Evolutionary conservation across 2,329 filamentous ascomycete species (phyloP).

Genomic region (Cordyceps fumosorosea): DNA sequence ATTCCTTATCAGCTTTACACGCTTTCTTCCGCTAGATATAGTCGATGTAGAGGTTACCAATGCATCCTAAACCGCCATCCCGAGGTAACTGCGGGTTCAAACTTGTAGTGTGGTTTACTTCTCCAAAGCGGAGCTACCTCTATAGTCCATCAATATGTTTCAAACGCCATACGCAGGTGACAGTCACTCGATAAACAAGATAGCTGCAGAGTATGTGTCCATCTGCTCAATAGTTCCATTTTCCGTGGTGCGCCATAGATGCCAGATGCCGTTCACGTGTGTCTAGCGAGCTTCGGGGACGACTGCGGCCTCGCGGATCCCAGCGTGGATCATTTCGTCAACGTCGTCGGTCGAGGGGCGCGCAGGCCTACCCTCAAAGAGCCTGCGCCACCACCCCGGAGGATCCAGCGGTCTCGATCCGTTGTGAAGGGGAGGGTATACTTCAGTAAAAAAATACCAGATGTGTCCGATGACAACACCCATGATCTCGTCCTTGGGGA

Average conservation of each 20-base stretch:
- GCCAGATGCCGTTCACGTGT: background rate
- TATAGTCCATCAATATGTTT: background rate
- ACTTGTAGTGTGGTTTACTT: background rate
- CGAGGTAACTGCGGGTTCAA: background rate
- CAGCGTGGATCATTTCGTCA: conserved; percentile 5
- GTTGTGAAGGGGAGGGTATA: conserved; percentile 86
- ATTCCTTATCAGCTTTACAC: background rate
- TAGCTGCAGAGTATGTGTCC: background rate
- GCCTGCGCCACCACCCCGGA: conserved; percentile 78
- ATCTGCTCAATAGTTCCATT: background rate
- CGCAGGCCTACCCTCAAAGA: conserved; percentile 61
- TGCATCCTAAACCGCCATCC: background rate
- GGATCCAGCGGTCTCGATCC: conserved; percentile 83
- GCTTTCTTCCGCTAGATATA: background rate
- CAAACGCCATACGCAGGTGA: conserved; percentile 1
- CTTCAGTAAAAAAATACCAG: conserved; percentile 97
- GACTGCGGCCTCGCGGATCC: conserved; percentile 4
- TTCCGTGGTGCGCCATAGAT: background rate
- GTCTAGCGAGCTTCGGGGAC: conserved; percentile 5
- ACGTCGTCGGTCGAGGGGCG: conserved; percentile 41
- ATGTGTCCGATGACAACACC: conserved; percentile 92
- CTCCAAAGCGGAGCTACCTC: background rate
- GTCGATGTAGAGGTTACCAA: background rate
- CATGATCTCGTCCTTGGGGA: conserved; percentile 94
- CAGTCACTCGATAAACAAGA: background rate